Percentiles rank a stretch among this genome's conserved stretches.
phyloP scores from a whole-genome alignment of 2,329 filamentous ascomycete species.

The Pseudogymnoascus verrucosus region DNA sequence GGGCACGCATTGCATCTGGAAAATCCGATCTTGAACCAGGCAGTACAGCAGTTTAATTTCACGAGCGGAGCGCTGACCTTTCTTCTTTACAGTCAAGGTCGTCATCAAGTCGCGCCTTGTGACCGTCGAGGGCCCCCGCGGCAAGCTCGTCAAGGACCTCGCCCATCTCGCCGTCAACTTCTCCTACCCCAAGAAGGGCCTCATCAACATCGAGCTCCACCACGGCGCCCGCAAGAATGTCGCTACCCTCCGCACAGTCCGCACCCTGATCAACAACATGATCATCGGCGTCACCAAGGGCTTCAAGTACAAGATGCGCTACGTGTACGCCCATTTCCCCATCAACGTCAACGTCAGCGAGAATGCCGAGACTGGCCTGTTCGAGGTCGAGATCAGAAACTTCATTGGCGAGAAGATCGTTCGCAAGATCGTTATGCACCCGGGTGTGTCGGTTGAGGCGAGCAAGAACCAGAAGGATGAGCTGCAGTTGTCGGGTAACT shows the following conservation, averaged over 20 bases:
- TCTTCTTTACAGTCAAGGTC: conserved; percentile 71
- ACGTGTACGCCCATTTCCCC: conserved; percentile 99
- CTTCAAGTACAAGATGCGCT: conserved; percentile 99
- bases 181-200: conserved; percentile 72
- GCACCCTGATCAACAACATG: conserved; percentile 97
- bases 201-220: conserved; percentile 97
- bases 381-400: conserved; percentile 96
- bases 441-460: conserved; percentile 82
- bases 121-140: conserved; percentile 94
- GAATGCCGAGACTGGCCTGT: conserved; percentile 81
- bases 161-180: conserved; percentile 96
- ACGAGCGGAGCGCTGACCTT: conserved; percentile 22
- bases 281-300: conserved; percentile 97
- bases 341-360: conserved; percentile 99
- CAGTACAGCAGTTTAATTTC: conserved; percentile 7
- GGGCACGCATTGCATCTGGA: conserved; percentile 9
- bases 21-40: background rate
- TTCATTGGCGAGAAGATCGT: conserved; percentile 99
- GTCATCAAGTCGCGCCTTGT: conserved; percentile 93
- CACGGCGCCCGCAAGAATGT: conserved; percentile 97
- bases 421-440: conserved; percentile 79
- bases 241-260: conserved; percentile 95
- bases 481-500: conserved; percentile 88
- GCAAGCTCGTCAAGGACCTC: conserved; percentile 88
- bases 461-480: conserved; percentile 97